Conservation (phyloP, 768 basidiomycete species). For the Phylloporus sp. region DNA sequence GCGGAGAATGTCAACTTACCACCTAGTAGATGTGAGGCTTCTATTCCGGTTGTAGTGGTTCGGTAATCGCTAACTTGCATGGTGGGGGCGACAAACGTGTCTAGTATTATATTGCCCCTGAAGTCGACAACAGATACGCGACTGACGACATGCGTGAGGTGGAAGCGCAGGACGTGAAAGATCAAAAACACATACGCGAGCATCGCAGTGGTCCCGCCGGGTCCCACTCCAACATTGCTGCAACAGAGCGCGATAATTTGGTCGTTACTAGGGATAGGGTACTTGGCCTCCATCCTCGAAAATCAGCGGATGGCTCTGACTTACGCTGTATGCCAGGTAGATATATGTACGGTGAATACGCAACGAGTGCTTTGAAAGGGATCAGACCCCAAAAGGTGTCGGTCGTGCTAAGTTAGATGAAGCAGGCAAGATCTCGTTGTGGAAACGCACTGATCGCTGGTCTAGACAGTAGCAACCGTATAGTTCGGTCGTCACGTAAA, state of each 20-base stretch:
- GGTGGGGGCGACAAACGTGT: conserved; percentile 66
- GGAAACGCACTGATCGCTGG: conserved; percentile 9
- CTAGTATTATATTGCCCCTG: conserved; percentile 54
- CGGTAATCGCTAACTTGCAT: conserved; percentile 69
- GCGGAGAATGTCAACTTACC: conserved; percentile 28
- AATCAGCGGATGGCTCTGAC: conserved; percentile 12
- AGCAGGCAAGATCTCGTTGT: conserved; percentile 26
- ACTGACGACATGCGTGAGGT: conserved; percentile 27
- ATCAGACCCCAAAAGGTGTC: conserved; percentile 9
- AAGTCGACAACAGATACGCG: conserved; percentile 55
- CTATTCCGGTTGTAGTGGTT: conserved; percentile 58
- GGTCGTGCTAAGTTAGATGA: conserved; percentile 20
- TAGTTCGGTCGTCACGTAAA: conserved; percentile 21
- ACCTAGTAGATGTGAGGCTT: conserved; percentile 37
- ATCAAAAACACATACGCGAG: conserved; percentile 56
- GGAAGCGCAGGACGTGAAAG: conserved; percentile 3
- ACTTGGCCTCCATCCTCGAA: conserved; percentile 30
- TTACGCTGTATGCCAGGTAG: conserved; percentile 15
- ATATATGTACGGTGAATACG: conserved; percentile 24
- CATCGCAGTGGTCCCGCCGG: conserved; percentile 79
- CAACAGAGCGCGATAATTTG: conserved; percentile 61
- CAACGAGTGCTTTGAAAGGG: conserved; percentile 14
- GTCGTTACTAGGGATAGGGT: conserved; percentile 35
- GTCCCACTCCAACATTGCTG: conserved; percentile 72
- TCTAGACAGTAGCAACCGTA: conserved; percentile 12